Evolutionary conservation across 768 basidiomycete species (phyloP).

Genomic region (Termitomyces sp.): DNA sequence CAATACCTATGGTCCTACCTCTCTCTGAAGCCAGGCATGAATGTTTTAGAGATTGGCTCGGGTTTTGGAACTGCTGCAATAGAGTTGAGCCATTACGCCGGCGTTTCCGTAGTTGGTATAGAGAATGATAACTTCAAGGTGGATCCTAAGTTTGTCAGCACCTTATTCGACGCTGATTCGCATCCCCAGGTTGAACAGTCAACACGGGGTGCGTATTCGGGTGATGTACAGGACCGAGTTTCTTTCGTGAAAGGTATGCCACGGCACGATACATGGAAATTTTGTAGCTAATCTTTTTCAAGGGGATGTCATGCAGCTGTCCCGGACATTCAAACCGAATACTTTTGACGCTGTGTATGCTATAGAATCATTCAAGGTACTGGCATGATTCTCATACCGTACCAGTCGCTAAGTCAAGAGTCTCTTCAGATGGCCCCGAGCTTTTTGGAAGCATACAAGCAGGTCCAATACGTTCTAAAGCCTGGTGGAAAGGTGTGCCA

Average conservation of each 20-base stretch:
- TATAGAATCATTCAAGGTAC: not conserved
- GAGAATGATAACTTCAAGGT: not conserved
- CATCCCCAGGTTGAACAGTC: not conserved
- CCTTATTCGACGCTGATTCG: not conserved
- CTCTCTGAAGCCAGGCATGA: not conserved
- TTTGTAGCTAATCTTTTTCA: not conserved
- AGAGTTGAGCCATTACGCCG: not conserved
- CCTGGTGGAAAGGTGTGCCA: not conserved
- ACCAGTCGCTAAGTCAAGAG: not conserved
- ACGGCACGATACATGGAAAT: not conserved
- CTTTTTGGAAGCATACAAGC: not conserved
- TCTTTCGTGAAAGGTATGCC: not conserved
- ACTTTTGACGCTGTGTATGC: not conserved
- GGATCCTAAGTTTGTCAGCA: not conserved
- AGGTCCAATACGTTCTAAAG: not conserved
- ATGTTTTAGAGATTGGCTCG: not conserved
- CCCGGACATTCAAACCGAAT: not conserved
- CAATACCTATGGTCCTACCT: slow-evolving; percentile 1
- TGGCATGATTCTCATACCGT: not conserved
- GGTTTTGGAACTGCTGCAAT: not conserved
- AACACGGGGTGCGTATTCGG: not conserved
- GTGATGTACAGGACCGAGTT: not conserved
- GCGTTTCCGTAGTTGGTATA: not conserved
- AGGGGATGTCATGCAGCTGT: not conserved
- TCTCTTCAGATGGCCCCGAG: not conserved